Evolutionary conservation across 1,139 yeast genomes (phyloP).

Genomic region (Debaryomyces fabryi): DNA sequence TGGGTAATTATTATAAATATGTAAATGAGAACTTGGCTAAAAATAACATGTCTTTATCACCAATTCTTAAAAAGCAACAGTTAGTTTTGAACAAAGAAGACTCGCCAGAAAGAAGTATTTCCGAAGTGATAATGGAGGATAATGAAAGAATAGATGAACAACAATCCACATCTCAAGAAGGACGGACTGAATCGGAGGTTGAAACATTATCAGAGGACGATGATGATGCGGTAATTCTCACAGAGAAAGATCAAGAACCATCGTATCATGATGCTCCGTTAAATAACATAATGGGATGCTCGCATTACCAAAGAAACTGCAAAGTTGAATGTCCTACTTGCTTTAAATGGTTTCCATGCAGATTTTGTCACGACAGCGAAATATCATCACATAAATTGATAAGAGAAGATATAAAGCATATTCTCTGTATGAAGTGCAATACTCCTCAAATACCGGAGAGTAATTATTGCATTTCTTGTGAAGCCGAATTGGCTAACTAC

Average conservation of each 20-base stretch:
- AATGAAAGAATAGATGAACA: neutral
- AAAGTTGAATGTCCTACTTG: constrained; percentile 82
- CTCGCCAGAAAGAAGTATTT: neutral
- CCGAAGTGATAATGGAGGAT: constrained; percentile 4
- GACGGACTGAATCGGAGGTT: constrained; percentile 12
- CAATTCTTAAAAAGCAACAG: constrained; percentile 10
- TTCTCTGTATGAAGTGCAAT: constrained; percentile 80
- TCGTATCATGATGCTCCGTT: constrained; percentile 45
- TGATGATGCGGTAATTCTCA: constrained; percentile 44
- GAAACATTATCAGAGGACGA: constrained; percentile 15
- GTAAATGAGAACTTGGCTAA: constrained; percentile 34
- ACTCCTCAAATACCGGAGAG: constrained; percentile 71
- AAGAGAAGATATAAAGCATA: constrained; percentile 64
- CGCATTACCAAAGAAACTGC: constrained; percentile 82
- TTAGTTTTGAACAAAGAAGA: neutral
- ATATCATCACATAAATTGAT: constrained; percentile 59
- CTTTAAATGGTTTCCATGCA: constrained; percentile 73
- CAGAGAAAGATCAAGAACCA: constrained; percentile 52
- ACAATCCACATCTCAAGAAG: constrained; percentile 8
- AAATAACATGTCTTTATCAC: constrained; percentile 20
- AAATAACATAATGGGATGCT: constrained; percentile 64
- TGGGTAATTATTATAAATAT: constrained; percentile 64
- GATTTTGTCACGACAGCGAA: constrained; percentile 80
- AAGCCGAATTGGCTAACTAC: constrained; percentile 67
- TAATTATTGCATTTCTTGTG: constrained; percentile 70